Conservation (phyloP, 805 yeast species). For the Zygoascus bituminiphila region DNA sequence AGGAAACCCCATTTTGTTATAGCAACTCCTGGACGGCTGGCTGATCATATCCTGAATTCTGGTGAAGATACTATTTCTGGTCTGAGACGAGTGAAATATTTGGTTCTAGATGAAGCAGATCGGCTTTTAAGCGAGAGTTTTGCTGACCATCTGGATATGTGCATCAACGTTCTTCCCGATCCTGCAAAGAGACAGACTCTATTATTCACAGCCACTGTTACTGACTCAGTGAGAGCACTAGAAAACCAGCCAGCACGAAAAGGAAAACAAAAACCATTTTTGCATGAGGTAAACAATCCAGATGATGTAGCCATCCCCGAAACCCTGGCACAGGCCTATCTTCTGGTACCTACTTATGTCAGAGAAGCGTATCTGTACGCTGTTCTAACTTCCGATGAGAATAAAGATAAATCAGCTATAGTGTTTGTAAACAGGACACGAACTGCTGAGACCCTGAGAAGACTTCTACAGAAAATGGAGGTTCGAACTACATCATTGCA, state of each 20-base stretch:
- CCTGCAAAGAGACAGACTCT: constrained; percentile 75
- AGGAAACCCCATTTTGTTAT: constrained; percentile 86
- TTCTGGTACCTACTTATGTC: constrained; percentile 78
- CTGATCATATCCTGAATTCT: constrained; percentile 79
- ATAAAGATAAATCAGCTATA: constrained; percentile 60
- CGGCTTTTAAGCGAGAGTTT: constrained; percentile 77
- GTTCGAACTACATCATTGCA: constrained; percentile 83
- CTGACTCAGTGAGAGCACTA: constrained; percentile 79
- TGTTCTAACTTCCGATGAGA: constrained; percentile 53
- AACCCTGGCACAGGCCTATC: constrained; percentile 54
- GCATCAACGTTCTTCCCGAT: constrained; percentile 65
- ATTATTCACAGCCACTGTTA: constrained; percentile 91
- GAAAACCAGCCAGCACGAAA: constrained; percentile 53
- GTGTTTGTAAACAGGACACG: constrained; percentile 86
- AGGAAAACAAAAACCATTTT: constrained; percentile 51
- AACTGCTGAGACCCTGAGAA: constrained; percentile 80
- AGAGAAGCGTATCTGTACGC: constrained; percentile 81
- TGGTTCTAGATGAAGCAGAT: constrained; percentile 96
- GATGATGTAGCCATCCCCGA: constrained; percentile 77
- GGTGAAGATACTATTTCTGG: constrained; percentile 86
- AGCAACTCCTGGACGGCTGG: constrained; percentile 95
- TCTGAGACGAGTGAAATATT: constrained; percentile 62
- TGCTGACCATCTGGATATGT: constrained; percentile 64
- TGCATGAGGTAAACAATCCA: constrained; percentile 62
- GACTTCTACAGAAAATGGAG: constrained; percentile 65